These are phyloP conservation scores for Saposhnikovia divaricata DNA, from an alignment of 129 eudicot species.

Conservation along the genomic window DNA sequence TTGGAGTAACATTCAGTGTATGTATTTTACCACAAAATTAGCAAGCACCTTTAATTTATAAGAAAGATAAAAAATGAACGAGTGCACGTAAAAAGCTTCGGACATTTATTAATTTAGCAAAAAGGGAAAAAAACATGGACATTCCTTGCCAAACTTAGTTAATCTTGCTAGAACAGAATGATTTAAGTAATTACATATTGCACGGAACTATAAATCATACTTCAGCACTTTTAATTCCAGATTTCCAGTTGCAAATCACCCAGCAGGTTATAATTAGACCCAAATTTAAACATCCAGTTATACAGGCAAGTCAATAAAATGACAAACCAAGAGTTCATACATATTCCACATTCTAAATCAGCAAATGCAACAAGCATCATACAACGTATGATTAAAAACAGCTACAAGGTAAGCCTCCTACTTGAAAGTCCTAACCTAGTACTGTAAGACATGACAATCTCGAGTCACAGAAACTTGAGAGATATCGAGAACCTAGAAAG, in stretches of 20 bases:
- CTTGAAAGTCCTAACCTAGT: slow-evolving; percentile 20
- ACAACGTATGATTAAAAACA: slow-evolving; percentile 3
- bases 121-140: not conserved
- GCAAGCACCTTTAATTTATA: too few relatives aligned
- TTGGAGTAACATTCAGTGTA: too few relatives aligned
- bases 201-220: not conserved
- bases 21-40: too few relatives aligned
- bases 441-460: not conserved
- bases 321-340: slow-evolving; percentile 10
- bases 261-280: not conserved
- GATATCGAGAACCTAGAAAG: slow-evolving; percentile 16
- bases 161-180: not conserved
- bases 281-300: not conserved
- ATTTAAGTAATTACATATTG: not conserved
- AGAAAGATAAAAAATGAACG: not conserved
- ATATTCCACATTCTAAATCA: slow-evolving; percentile 14
- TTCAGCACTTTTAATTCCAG: not conserved
- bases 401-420: slow-evolving; percentile 1
- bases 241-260: not conserved
- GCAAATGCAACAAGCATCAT: slow-evolving; percentile 9
- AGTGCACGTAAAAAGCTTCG: not conserved
- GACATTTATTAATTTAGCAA: not conserved
- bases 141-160: not conserved
- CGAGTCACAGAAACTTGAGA: not conserved
- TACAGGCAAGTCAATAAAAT: slow-evolving; percentile 4